These are phyloP conservation scores for Xerocomus tenax DNA, from an alignment of 1,284 basidiomycete genomes.

Conservation along the genomic window DNA sequence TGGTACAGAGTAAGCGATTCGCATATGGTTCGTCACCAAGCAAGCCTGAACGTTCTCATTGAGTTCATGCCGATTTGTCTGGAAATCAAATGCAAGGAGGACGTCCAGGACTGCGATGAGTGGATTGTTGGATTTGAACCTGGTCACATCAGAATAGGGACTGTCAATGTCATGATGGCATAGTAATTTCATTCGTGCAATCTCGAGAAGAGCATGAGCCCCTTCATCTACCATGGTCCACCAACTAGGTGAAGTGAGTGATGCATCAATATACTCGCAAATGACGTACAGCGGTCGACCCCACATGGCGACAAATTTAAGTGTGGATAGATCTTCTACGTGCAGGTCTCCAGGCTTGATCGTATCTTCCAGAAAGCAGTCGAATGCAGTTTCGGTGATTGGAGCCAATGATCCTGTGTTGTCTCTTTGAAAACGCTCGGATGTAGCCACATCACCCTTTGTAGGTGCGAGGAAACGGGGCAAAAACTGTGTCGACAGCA, in stretches of 20 bases:
- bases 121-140: too few relatives aligned
- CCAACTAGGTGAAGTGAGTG: background rate
- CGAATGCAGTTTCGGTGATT: background rate
- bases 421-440: background rate
- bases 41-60: background rate
- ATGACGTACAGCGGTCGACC: background rate
- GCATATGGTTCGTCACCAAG: slow-evolving; percentile 1
- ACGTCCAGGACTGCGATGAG: background rate
- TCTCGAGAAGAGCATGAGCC: background rate
- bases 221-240: background rate
- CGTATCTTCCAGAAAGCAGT: background rate
- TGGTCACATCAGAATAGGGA: background rate
- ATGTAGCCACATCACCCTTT: background rate
- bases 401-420: background rate
- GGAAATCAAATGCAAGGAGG: background rate
- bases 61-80: background rate
- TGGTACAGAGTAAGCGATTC: background rate
- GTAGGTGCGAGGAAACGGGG: background rate
- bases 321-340: background rate
- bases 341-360: background rate
- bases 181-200: background rate
- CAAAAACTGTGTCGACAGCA: background rate
- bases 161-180: background rate
- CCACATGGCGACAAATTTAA: background rate
- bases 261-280: background rate